Conservation (phyloP, 2,329 filamentous ascomycete species). For the Aspergillus sp. region DNA sequence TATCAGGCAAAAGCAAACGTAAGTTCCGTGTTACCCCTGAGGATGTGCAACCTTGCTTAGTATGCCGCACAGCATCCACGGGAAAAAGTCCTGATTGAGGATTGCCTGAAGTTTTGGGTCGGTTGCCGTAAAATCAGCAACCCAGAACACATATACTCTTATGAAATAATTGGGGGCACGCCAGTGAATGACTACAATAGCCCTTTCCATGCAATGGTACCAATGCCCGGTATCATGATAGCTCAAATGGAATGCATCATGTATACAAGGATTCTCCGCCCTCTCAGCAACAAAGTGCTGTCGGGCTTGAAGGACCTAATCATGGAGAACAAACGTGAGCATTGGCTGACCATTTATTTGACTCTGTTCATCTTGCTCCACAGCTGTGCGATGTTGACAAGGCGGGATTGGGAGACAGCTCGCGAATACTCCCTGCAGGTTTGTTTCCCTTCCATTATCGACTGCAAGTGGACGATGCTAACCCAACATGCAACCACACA, state of each 20-base stretch:
- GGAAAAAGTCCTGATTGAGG: conserved; percentile 7
- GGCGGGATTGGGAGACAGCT: conserved; percentile 12
- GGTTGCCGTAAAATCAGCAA: conserved; percentile 12
- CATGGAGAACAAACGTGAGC: conserved; percentile 13
- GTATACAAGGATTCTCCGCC: conserved; percentile 11
- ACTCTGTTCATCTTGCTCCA: conserved; percentile 11
- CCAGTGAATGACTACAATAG: conserved; percentile 5
- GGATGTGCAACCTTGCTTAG: conserved; percentile 3
- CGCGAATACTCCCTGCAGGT: conserved; percentile 9
- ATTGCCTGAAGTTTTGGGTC: conserved; percentile 12
- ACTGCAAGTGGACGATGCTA: not conserved
- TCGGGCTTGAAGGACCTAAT: conserved; percentile 5
- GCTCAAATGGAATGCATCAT: conserved; percentile 15
- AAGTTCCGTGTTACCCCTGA: not conserved
- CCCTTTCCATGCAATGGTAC: conserved; percentile 9
- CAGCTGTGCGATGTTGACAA: conserved; percentile 11
- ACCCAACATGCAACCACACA: not conserved
- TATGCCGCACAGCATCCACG: not conserved
- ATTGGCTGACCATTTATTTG: conserved; percentile 13
- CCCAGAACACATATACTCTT: conserved; percentile 7
- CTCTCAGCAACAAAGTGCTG: conserved; percentile 7
- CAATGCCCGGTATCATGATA: conserved; percentile 12
- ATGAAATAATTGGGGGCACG: conserved; percentile 1
- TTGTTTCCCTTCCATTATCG: not conserved
- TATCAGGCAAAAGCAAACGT: conserved; percentile 13